Evolutionary conservation across 2,329 filamentous ascomycete species (phyloP).

Genomic region (Phyllosticta paracitricarpa): DNA sequence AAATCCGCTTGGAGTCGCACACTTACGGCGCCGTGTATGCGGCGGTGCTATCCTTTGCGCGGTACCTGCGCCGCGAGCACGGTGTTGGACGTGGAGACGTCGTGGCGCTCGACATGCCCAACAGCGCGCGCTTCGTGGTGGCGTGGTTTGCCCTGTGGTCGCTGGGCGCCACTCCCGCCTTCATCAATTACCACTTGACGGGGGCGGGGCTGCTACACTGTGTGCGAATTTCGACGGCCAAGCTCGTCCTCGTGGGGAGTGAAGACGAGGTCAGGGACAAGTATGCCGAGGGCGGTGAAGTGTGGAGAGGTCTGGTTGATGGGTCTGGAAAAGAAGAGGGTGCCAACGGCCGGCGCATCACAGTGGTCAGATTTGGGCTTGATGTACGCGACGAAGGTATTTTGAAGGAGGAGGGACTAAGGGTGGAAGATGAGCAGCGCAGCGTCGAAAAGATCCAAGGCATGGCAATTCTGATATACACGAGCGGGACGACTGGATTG

Average conservation of each 20-base stretch:
- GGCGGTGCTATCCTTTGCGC: constrained; percentile 25
- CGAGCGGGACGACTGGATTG: constrained; percentile 64
- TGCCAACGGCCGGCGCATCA: constrained; percentile 35
- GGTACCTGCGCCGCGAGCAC: constrained; percentile 30
- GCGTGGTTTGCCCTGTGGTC: constrained; percentile 55
- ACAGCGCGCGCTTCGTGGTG: constrained; percentile 57
- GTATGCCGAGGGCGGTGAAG: constrained; percentile 32
- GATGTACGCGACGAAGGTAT: constrained; percentile 18
- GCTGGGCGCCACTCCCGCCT: constrained; percentile 57
- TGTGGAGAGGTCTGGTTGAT: constrained; percentile 25
- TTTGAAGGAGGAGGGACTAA: constrained; percentile 17
- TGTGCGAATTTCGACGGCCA: constrained; percentile 47
- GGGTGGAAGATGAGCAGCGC: constrained; percentile 39
- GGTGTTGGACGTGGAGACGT: constrained; percentile 51
- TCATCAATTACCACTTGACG: constrained; percentile 61
- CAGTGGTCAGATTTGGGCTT: constrained; percentile 7
- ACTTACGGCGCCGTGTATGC: constrained; percentile 28
- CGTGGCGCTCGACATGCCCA: constrained; percentile 57
- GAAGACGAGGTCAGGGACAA: constrained; percentile 26
- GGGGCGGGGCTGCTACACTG: constrained; percentile 57
- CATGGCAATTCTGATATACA: constrained; percentile 50
- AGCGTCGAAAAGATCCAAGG: background rate
- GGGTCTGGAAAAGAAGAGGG: constrained; percentile 25
- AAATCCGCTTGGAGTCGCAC: constrained; percentile 36
- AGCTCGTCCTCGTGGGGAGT: constrained; percentile 50